A percentile compares a stretch with the other conserved stretches of the same genome.
Evolutionary conservation across 1,284 basidiomycete genomes (phyloP).

Genomic region (Heliocybe sulcata): DNA sequence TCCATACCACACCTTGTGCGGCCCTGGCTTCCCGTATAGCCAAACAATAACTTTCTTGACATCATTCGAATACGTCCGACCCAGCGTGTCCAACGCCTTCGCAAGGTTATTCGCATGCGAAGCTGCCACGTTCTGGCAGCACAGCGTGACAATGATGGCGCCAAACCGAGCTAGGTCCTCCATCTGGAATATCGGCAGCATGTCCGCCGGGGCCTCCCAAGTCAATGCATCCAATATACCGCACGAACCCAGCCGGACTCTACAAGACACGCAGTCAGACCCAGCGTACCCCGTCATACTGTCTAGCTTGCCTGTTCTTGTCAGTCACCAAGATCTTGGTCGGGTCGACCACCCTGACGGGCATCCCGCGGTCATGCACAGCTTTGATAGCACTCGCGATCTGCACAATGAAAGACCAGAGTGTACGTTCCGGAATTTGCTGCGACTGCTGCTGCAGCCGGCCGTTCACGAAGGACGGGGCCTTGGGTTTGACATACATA

Average conservation of each 20-base stretch:
- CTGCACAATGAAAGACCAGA: conserved; percentile 96
- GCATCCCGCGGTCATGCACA: conserved; percentile 79
- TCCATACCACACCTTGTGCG: conserved; percentile 44
- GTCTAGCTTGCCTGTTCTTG: conserved; percentile 66
- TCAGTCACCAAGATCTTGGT: conserved; percentile 88
- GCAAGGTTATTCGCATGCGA: conserved; percentile 54
- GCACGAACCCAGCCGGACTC: conserved; percentile 76
- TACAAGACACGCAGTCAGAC: conserved; percentile 17
- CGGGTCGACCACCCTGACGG: conserved; percentile 80
- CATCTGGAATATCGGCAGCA: conserved; percentile 57
- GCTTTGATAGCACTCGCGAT: conserved; percentile 83
- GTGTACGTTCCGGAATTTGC: conserved; percentile 68
- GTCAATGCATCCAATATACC: conserved; percentile 82
- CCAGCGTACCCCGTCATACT: conserved; percentile 4
- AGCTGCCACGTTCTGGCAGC: conserved; percentile 60
- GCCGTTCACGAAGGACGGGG: conserved; percentile 33
- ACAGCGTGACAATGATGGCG: conserved; percentile 76
- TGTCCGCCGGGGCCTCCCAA: conserved; percentile 62
- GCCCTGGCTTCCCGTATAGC: conserved; percentile 68
- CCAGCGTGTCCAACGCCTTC: conserved; percentile 75
- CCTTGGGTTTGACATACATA: conserved; percentile 47
- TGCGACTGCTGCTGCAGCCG: conserved; percentile 30
- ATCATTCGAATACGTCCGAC: conserved; percentile 73
- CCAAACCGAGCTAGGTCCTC: conserved; percentile 90
- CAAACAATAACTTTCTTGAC: conserved; percentile 77